Percentiles rank a stretch among this genome's conserved stretches.
Evolutionary conservation across 352 stramenopile genomes (phyloP).

Genomic region (Pythium sp.): DNA sequence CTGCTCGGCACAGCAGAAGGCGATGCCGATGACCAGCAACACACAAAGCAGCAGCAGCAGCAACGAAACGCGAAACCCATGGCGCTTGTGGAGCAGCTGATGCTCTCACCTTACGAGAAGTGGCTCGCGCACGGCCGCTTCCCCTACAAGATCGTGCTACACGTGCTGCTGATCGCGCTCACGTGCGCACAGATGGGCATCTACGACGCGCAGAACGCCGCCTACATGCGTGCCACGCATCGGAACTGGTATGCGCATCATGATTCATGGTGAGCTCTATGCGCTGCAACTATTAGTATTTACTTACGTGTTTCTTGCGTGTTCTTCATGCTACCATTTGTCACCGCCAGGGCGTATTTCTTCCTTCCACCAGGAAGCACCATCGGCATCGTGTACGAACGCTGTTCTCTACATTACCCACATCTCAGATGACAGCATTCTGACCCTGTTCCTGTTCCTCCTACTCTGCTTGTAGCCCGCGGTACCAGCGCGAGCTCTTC

Average conservation of each 20-base stretch:
- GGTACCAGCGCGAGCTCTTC: conserved; percentile 67
- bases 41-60: background rate
- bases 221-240: conserved; percentile 81
- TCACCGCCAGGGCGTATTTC: conserved; percentile 61
- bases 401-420: background rate
- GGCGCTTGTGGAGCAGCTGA: conserved; percentile 46
- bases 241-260: conserved; percentile 60
- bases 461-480: conserved; percentile 22
- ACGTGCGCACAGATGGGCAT: conserved; percentile 72
- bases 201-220: conserved; percentile 76
- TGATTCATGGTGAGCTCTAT: background rate
- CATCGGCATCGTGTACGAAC: conserved; percentile 47
- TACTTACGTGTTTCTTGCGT: background rate
- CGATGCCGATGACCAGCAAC: background rate
- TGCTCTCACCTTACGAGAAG: conserved; percentile 84
- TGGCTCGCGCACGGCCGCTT: conserved; percentile 68
- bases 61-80: conserved; percentile 19
- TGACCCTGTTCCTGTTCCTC: no score
- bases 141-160: conserved; percentile 81
- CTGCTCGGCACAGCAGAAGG: conserved; percentile 16
- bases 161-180: conserved; percentile 71
- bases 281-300: background rate
- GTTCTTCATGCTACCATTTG: background rate
- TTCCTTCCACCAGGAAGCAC: conserved; percentile 62
- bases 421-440: no score